Evolutionary conservation across 331 rosid species (phyloP).

Genomic region (Quercus tomentella): DNA sequence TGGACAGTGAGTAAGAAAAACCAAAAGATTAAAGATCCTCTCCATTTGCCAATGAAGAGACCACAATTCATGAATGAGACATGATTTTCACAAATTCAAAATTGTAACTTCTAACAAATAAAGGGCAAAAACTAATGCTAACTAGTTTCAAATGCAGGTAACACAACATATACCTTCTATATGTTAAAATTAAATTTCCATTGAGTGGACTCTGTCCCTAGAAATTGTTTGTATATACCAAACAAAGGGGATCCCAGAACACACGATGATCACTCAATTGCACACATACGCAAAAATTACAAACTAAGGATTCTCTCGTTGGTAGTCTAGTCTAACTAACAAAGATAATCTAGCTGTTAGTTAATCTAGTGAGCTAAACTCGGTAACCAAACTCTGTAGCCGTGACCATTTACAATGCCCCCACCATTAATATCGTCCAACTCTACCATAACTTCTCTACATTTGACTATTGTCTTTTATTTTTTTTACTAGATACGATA

Average conservation of each 20-base stretch:
- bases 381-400: not conserved
- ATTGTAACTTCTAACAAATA: too few relatives aligned
- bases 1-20: not conserved
- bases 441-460: not conserved
- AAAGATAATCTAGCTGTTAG: not conserved
- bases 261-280: not conserved
- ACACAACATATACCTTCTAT: too few relatives aligned
- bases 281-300: not conserved
- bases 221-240: too few relatives aligned
- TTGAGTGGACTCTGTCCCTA: too few relatives aligned
- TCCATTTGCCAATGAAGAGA: too few relatives aligned
- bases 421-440: not conserved
- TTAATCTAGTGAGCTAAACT: not conserved
- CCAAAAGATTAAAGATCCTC: not conserved
- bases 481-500: too few relatives aligned
- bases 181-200: too few relatives aligned
- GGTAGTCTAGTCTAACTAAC: not conserved
- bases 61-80: too few relatives aligned
- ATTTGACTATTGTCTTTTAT: not conserved
- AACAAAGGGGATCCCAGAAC: not conserved
- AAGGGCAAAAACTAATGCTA: too few relatives aligned
- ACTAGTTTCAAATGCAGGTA: too few relatives aligned
- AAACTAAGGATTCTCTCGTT: not conserved
- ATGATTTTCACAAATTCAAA: too few relatives aligned
- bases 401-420: not conserved